Evolutionary conservation across 768 basidiomycete genomes (phyloP), one percentile per base, ranked within the genome.

Genomic region (Lactarius vividus): DNA sequence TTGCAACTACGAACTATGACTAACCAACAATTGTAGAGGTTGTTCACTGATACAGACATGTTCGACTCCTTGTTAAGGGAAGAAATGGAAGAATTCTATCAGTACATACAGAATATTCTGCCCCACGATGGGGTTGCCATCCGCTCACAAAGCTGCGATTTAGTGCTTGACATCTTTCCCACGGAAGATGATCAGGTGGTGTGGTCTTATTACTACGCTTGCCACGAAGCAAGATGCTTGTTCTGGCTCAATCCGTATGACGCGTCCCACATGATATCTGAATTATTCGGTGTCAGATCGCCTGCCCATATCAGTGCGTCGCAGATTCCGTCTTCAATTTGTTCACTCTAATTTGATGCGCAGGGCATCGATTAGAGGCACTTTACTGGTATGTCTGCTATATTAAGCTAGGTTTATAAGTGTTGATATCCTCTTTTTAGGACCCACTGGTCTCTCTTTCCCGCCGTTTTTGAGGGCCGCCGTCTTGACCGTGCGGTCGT

Each of bases 31-130:
- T n/a, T 29, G 18, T 37, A 85, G 83, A 80, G 77, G 59, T 77
- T 83, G 0, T 82, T 82, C 37, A 86, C 86, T 0, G 87, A 88
- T 64, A 80, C 79, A 28, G 72, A 87, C 65, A 74, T 88, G 16
- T 80, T 77, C 42, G 76, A 85, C 28, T 11, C 55, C 0, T 73
- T 69, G 0, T 74, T 80, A 10, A 64, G 73, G 11, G 37, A 54
- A 0, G 78, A 80, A 44, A 75, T 85, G 2, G 74, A 75, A 9
- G 71, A 73, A 6, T 81, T 66, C n/a, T 35, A 61, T 53, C 2
- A 26, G 9, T 35, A 33, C 60, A 5, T 66, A n/a, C 46, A 57
- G 37, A 4, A 20, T 0, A 4, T 62, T 62, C 1, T 62, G 10
- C 37, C 1, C 77, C 52, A 73, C 69, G 42, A 31, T 0, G 0